Evolutionary conservation across 2,329 filamentous ascomycete genomes (phyloP), one percentile per base, ranked within the genome.

Genomic region (Corinectria fuckeliana): DNA sequence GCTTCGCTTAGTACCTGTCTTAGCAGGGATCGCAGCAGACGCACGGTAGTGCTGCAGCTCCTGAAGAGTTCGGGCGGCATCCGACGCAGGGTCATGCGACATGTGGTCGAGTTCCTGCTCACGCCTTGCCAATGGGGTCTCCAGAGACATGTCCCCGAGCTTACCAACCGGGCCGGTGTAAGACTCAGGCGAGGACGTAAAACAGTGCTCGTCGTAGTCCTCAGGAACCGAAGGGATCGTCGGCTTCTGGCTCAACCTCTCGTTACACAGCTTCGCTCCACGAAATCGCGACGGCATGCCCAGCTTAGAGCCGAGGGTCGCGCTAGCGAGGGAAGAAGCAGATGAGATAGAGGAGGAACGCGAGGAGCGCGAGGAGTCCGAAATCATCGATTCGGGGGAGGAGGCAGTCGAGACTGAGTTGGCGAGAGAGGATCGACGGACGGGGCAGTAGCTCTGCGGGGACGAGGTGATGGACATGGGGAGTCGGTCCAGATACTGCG

Each of bases 321-420:
- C 85, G 81, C 81, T 84, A 74, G 77, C 82, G 77, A 85, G 76
- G 59, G 84, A 86, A 66, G 85, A 87, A 69, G 84, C 81, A 70
- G 85, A 87, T 57, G 85, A 88, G 75, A 87, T 85, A 16, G 86
- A 88, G 71, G 86, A 88, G 51, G 85, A 87, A 72, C 85, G 85
- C 64, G 86, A 88, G 63, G 85, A 81, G 61, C 82, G 82, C 58
- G 83, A 88, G 57, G 80, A 78, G 71, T 89, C 87, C 59, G 87
- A 88, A 44, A 89, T 76, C 86, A 89, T 88, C 55, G 87, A 89
- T 71, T 89, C 86, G 62, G 87, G 87, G 25, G 87, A 89, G 59
- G 87, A 89, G 30, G 83, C 82, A 26, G 84, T 85, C 23, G 86
- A 89, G 66, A 86, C 78, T 16, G 86, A 87, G 70, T 82, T 87